These are phyloP conservation scores for Candida rishiriensis DNA, from an alignment of 805 yeast species.

Conservation along the genomic window DNA sequence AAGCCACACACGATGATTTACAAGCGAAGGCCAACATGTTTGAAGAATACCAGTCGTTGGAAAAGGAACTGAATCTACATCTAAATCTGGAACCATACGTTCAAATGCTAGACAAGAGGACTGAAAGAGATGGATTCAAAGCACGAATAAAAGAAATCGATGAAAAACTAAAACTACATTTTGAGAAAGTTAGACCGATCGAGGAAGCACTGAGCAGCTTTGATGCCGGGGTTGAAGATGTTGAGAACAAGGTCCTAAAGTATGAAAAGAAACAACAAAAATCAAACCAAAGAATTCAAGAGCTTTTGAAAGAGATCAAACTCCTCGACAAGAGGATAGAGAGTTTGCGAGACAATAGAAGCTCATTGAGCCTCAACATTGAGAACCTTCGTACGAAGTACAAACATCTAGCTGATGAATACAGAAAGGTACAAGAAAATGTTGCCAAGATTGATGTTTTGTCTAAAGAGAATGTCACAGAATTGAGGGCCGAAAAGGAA, in stretches of 20 bases:
- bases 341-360: constrained; percentile 29
- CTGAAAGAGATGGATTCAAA: constrained; percentile 28
- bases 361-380: constrained; percentile 31
- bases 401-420: constrained; percentile 16
- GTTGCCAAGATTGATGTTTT: constrained; percentile 10
- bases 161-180: constrained; percentile 19
- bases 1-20: constrained; percentile 33
- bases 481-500: constrained; percentile 22
- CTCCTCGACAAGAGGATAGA: constrained; percentile 23
- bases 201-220: constrained; percentile 12
- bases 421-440: constrained; percentile 6
- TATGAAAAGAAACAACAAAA: constrained; percentile 6
- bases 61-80: constrained; percentile 33
- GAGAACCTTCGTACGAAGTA: constrained; percentile 28
- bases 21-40: constrained; percentile 44
- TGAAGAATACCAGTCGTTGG: constrained; percentile 41
- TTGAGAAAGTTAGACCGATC: constrained; percentile 19
- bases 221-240: constrained; percentile 15
- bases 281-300: constrained; percentile 3
- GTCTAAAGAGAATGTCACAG: constrained; percentile 17
- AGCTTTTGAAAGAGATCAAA: constrained; percentile 8
- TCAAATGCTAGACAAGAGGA: constrained; percentile 32
- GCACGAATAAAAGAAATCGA: constrained; percentile 22
- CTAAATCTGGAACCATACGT: constrained; percentile 34
- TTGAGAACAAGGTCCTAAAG: constrained; percentile 11